Evolutionary conservation across 1,139 yeast species (phyloP).

Genomic region (Blastobotrys niveus): DNA sequence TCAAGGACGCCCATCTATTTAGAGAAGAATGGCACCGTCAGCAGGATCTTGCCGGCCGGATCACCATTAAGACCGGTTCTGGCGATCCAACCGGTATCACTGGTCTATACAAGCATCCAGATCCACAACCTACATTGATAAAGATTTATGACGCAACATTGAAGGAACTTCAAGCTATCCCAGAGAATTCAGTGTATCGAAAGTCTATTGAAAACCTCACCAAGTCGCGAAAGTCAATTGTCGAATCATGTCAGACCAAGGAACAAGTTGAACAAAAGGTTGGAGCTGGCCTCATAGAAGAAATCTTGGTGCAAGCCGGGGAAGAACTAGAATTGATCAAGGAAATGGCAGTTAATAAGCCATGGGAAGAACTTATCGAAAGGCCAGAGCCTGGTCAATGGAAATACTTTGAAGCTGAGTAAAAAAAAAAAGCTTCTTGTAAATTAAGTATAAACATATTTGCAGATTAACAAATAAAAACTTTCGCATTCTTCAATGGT

Average conservation of each 20-base stretch:
- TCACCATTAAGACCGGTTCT: conserved; percentile 13
- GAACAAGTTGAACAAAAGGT: conserved; percentile 68
- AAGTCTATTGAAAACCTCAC: conserved; percentile 73
- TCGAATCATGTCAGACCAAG: conserved; percentile 55
- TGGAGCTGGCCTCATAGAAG: conserved; percentile 83
- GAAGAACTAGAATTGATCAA: conserved; percentile 70
- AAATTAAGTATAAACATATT: not conserved
- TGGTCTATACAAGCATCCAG: conserved; percentile 73
- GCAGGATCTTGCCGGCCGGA: conserved; percentile 10
- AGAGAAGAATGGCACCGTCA: conserved; percentile 3
- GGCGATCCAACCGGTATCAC: conserved; percentile 64
- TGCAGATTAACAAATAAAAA: not conserved
- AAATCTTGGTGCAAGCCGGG: conserved; percentile 73
- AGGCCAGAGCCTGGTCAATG: conserved; percentile 39
- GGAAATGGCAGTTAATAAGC: conserved; percentile 64
- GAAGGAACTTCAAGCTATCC: conserved; percentile 54
- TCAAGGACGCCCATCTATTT: conserved; percentile 12
- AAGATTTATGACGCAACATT: conserved; percentile 69
- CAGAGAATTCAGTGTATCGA: conserved; percentile 66
- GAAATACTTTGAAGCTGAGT: conserved; percentile 29
- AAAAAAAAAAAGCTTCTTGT: not conserved
- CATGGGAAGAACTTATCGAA: conserved; percentile 43
- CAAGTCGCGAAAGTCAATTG: conserved; percentile 60
- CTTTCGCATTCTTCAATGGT: not conserved
- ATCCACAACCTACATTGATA: conserved; percentile 75